Conservation (phyloP, 1,139 yeast genomes). For the Pichia kudriavzevii region DNA sequence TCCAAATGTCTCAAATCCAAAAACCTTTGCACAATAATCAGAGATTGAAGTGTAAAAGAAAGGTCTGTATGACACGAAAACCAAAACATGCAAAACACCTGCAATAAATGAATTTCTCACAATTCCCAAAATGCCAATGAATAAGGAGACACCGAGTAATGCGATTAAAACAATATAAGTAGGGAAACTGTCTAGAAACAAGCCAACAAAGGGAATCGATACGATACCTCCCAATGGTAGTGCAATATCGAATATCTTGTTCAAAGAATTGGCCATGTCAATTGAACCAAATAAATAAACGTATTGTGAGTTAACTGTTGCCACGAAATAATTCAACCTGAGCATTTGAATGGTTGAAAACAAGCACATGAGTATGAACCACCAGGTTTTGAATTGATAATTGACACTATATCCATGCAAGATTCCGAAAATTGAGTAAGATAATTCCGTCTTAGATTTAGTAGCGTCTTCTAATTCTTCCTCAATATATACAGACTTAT, state of each 20-base stretch:
- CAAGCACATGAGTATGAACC: slow-evolving; percentile 48
- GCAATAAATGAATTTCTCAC: slow-evolving; percentile 24
- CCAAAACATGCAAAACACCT: slow-evolving; percentile 40
- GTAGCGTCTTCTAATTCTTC: slow-evolving; percentile 26
- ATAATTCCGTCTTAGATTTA: slow-evolving; percentile 19
- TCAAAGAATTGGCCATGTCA: slow-evolving; percentile 38
- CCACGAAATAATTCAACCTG: slow-evolving; percentile 55
- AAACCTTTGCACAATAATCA: slow-evolving; percentile 56
- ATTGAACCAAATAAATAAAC: slow-evolving; percentile 39
- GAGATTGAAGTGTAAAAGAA: slow-evolving; percentile 57
- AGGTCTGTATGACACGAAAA: slow-evolving; percentile 53
- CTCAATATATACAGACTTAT: slow-evolving; percentile 29
- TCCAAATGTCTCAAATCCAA: slow-evolving; percentile 35
- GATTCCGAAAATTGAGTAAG: slow-evolving; percentile 54
- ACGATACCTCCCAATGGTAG: slow-evolving; percentile 53
- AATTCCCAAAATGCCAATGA: slow-evolving; percentile 38
- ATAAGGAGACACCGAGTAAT: slow-evolving; percentile 37
- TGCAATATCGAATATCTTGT: slow-evolving; percentile 52
- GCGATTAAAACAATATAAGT: slow-evolving; percentile 39
- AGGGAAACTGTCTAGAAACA: slow-evolving; percentile 46
- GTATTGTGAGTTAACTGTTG: slow-evolving; percentile 52
- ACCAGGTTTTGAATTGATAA: slow-evolving; percentile 45
- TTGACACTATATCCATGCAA: slow-evolving; percentile 44
- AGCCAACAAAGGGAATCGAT: slow-evolving; percentile 55
- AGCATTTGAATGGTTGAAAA: slow-evolving; percentile 59